These are phyloP conservation scores for Caulochytrium protostelioides DNA, from an alignment of 371 early-diverging fungal genomes.

Conservation along the genomic window DNA sequence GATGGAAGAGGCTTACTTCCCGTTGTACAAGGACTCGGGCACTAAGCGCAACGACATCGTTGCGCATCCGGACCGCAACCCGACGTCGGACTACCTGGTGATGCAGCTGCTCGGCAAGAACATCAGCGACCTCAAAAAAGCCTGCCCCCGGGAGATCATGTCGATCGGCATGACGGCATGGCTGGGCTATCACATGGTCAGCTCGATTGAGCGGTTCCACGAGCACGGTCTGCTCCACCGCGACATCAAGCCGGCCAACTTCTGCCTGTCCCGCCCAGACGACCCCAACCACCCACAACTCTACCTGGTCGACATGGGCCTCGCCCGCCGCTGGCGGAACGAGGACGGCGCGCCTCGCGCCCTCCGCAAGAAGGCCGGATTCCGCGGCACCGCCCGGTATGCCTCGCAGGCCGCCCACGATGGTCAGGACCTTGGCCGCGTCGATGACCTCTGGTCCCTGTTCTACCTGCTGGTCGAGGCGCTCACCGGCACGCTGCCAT, in stretches of 20 bases:
- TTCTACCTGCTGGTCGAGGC: slow-evolving; percentile 46
- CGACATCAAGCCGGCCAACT: slow-evolving; percentile 48
- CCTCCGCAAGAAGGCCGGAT: slow-evolving; percentile 29
- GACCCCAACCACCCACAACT: slow-evolving; percentile 1
- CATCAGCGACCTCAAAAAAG: not conserved
- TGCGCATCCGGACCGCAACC: slow-evolving; percentile 1
- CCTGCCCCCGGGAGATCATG: not conserved
- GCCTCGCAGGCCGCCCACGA: slow-evolving; percentile 37
- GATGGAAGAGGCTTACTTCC: no score
- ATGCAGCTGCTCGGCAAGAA: slow-evolving; percentile 32
- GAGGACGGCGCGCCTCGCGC: slow-evolving; percentile 3
- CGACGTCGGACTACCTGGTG: slow-evolving; percentile 25
- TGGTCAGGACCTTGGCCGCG: slow-evolving; percentile 34
- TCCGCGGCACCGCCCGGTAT: slow-evolving; percentile 48
- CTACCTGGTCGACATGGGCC: slow-evolving; percentile 28
- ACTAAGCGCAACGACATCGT: no score
- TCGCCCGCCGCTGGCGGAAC: slow-evolving; percentile 13
- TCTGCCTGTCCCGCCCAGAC: slow-evolving; percentile 15
- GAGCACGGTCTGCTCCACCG: slow-evolving; percentile 35
- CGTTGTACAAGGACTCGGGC: no score
- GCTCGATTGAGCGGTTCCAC: slow-evolving; percentile 23
- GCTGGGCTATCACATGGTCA: slow-evolving; percentile 31
- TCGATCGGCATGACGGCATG: slow-evolving; percentile 25
- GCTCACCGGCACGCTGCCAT: slow-evolving; percentile 37
- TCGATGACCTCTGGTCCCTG: slow-evolving; percentile 47